phyloP scores from a whole-genome alignment of 805 yeast genomes.

The Lachancea meyersii region DNA sequence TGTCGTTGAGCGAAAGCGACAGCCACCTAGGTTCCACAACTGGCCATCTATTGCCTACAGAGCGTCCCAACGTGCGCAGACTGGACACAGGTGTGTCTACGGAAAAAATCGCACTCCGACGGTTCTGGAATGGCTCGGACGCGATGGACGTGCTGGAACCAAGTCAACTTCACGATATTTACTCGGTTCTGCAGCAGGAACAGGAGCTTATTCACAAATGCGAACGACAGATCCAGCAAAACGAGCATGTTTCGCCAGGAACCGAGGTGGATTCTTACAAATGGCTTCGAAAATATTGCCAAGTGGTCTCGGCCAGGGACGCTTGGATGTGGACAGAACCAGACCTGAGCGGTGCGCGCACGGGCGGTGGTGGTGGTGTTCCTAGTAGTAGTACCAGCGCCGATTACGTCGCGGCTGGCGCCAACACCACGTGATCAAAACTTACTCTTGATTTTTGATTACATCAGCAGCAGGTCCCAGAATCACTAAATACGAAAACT shows the following conservation, averaged over 20 bases:
- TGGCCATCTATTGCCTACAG: background rate
- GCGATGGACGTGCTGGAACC: slow-evolving; percentile 17
- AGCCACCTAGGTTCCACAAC: background rate
- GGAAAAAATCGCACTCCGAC: slow-evolving; percentile 16
- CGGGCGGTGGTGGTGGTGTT: background rate
- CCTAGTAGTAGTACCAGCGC: background rate
- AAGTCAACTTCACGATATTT: slow-evolving; percentile 20
- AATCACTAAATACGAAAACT: background rate
- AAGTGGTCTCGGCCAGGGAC: slow-evolving; percentile 3
- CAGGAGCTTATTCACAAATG: slow-evolving; percentile 6
- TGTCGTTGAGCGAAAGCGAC: background rate
- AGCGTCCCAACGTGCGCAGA: slow-evolving; percentile 19
- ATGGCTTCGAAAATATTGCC: slow-evolving; percentile 9
- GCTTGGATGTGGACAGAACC: slow-evolving; percentile 6
- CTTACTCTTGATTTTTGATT: no score
- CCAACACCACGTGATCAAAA: background rate
- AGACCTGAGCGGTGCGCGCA: background rate
- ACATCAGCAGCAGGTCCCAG: background rate
- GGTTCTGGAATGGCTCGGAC: slow-evolving; percentile 19
- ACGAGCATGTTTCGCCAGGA: background rate
- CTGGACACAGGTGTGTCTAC: slow-evolving; percentile 17
- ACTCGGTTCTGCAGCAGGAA: slow-evolving; percentile 17
- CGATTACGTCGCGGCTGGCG: background rate
- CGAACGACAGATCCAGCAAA: slow-evolving; percentile 4
- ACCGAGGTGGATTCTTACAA: slow-evolving; percentile 1